phyloP scores from a whole-genome alignment of 305 asterid species.

The Withania somnifera region DNA sequence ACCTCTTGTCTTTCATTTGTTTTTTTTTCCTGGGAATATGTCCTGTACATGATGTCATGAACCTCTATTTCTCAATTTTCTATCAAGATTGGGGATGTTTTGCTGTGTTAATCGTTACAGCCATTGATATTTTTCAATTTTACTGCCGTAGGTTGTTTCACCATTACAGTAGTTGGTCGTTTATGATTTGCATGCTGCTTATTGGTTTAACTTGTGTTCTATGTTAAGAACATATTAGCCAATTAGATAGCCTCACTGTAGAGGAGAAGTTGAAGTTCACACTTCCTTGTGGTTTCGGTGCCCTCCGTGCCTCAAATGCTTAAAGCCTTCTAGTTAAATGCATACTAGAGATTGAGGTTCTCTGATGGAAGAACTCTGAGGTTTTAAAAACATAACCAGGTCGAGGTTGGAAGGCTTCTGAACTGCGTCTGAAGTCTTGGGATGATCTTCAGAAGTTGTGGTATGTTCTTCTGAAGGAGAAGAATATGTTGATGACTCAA shows the following conservation, averaged over 20 bases:
- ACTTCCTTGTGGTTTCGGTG: neutral
- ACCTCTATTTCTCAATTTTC: neutral
- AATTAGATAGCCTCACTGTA: neutral
- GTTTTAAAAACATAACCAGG: slow-evolving; percentile 23
- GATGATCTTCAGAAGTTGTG: slow-evolving; percentile 94
- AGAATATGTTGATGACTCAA: slow-evolving; percentile 91
- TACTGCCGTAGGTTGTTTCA: neutral
- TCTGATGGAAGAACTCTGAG: neutral
- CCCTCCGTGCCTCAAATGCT: neutral
- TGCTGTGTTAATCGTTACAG: neutral
- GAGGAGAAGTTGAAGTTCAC: neutral
- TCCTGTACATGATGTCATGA: neutral
- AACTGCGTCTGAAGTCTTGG: slow-evolving; percentile 94
- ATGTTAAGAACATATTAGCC: neutral
- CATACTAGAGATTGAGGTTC: neutral
- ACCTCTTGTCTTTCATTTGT: neutral
- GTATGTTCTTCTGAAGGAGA: slow-evolving; percentile 84
- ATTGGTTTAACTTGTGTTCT: neutral
- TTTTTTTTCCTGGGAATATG: neutral
- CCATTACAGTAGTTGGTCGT: neutral
- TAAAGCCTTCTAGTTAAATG: neutral
- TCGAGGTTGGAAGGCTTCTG: slow-evolving; percentile 91
- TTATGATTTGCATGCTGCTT: neutral
- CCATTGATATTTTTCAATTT: neutral
- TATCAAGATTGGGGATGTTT: neutral